Evolutionary conservation across 2,329 filamentous ascomycete species (phyloP), one percentile per base, ranked within the genome.

Genomic region (Xylaria sp.): DNA sequence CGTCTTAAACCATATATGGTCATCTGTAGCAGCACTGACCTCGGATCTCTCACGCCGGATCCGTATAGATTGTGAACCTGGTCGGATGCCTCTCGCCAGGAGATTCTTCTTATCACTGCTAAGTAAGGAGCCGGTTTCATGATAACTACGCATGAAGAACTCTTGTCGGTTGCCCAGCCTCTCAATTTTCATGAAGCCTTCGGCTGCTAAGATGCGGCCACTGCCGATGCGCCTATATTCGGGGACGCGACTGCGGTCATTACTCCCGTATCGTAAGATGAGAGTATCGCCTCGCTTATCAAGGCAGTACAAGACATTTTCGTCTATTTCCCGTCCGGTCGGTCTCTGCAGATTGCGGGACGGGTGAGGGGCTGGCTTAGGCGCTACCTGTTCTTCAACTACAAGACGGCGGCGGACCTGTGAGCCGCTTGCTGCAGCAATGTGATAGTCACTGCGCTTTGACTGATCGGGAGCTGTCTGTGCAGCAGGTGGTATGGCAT

Each of bases 241-340:
- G 0, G 94, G 93, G 12, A 97, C 81, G 62, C 86, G 87, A 71
- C 91, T 92, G 41, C 87, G 88, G 76, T 97, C 89, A 45, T 92
- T 85, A 32, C 87, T 86, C 1, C 92, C 93, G 77, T 94, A 97
- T 30, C 86, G 86, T 52, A 91, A 79, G 71, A 96, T 93, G 56
- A 93, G 85, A 4, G 85, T 82, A 74, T 98, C 95, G 0, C 95
- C 94, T 75, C 89, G 89, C 48, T 83, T 88, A 79, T 98, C 95
- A 60, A 92, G 75, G 52, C 88, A 74, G 77, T 88, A 94, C 3
- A 85, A 76, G 45, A 75, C 76, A 68, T 73, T 59, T 5, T 20
- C 65, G 46, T 63, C 68, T 28, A 64, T 58, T 30, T 57, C 65
- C 59, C 43, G 62, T 2, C 59, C 59, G 5, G 65, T 43, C 20